These are phyloP conservation scores for Micromonas pusilla DNA, from an alignment of 139 green algal species.

Conservation along the genomic window DNA sequence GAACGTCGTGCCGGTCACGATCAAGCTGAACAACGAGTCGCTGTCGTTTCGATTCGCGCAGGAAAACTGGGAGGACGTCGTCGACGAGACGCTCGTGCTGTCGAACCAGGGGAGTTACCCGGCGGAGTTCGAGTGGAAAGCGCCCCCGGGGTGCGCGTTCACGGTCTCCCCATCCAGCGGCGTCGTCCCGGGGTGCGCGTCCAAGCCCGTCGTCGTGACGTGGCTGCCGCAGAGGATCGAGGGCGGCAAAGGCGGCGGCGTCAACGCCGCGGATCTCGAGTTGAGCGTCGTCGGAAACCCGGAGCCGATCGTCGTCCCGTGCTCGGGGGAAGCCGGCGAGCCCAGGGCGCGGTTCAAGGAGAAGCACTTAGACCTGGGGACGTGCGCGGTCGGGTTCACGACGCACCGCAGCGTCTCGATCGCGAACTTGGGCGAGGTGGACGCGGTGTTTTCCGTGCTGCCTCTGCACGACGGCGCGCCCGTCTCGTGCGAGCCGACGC, in stretches of 20 bases:
- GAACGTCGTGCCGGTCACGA: constrained; percentile 46
- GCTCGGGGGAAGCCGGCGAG: background rate
- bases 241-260: background rate
- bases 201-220: background rate
- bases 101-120: constrained; percentile 58
- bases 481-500: background rate
- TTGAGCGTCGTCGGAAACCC: background rate
- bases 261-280: background rate
- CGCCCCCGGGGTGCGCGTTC: constrained; percentile 34
- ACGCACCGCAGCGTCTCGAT: background rate
- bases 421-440: background rate
- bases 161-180: constrained; percentile 36
- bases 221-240: background rate
- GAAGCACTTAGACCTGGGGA: constrained; percentile 46
- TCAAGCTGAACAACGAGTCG: constrained; percentile 9
- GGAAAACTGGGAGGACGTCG: constrained; percentile 27
- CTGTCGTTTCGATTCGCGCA: constrained; percentile 48
- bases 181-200: constrained; percentile 23
- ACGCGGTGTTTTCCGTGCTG: background rate
- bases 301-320: constrained; percentile 2
- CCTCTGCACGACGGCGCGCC: background rate
- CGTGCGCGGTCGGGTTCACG: background rate
- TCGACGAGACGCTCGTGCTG: constrained; percentile 53
- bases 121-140: constrained; percentile 48
- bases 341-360: constrained; percentile 36